Conservation (phyloP, 2,329 filamentous ascomycete species). For the Ciborinia camelliae region DNA sequence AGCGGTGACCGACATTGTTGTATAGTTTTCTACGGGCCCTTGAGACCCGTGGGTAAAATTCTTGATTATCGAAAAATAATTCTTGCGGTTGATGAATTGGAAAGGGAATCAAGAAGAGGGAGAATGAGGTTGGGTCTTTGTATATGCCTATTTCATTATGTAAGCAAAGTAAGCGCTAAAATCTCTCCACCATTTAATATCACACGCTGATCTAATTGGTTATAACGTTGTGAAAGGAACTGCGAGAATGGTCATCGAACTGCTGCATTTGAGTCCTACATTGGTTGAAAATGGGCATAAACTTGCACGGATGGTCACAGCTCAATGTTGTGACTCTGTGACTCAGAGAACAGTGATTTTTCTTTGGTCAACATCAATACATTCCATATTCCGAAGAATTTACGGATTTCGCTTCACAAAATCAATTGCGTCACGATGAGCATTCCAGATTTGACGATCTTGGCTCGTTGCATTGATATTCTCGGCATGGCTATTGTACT, state of each 20-base stretch:
- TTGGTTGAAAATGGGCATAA: neutral
- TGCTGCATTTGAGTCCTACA: neutral
- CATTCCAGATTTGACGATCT: neutral
- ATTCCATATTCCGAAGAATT: neutral
- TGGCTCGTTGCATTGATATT: neutral
- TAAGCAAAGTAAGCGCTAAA: neutral
- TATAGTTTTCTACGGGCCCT: slow-evolving; percentile 30
- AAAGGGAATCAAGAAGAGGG: neutral
- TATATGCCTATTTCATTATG: neutral
- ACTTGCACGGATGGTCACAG: neutral
- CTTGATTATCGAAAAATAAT: slow-evolving; percentile 6
- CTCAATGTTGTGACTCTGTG: neutral
- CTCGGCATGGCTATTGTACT: neutral
- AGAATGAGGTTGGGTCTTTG: slow-evolving; percentile 3
- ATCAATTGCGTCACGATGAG: neutral
- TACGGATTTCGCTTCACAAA: neutral
- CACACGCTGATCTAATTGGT: neutral
- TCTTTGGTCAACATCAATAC: neutral
- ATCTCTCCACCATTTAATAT: neutral
- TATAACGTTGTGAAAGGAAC: no score
- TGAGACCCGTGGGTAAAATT: slow-evolving; percentile 25
- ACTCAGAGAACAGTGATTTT: neutral
- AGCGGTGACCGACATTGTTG: slow-evolving; percentile 25
- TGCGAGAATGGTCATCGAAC: no score
- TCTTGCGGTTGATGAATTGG: neutral